Conservation (phyloP, 305 asterid genomes). For the Fraxinus ornus region DNA sequence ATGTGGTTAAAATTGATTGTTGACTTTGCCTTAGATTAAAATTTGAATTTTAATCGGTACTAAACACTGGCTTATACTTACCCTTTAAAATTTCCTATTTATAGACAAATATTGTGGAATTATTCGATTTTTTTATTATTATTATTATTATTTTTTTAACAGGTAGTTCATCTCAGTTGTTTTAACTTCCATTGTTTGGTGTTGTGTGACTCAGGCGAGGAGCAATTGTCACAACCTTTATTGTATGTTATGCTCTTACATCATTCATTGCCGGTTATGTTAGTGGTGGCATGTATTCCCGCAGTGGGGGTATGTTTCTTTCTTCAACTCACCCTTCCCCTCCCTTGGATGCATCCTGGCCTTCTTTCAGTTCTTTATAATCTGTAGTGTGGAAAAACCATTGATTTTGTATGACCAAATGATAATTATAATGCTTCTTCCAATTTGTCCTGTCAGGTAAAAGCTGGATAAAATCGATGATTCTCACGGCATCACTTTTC, state of each 20-base stretch:
- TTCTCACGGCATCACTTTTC: conserved; percentile 69
- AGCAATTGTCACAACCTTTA: conserved; percentile 65
- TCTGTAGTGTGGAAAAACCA: neutral
- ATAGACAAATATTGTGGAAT: neutral
- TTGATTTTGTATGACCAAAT: neutral
- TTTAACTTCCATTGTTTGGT: conserved; percentile 22
- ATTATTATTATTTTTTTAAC: no score
- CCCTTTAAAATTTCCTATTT: neutral
- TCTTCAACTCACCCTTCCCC: conserved; percentile 18
- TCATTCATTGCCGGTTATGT: conserved; percentile 76
- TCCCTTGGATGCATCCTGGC: neutral
- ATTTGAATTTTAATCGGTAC: neutral
- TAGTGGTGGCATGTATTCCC: conserved; percentile 79
- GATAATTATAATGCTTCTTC: conserved; percentile 18
- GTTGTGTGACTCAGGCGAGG: conserved; percentile 65
- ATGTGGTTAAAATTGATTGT: no score
- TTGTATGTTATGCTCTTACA: conserved; percentile 71
- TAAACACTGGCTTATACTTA: neutral
- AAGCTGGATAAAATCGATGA: conserved; percentile 65
- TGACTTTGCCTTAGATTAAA: neutral
- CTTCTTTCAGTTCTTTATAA: neutral
- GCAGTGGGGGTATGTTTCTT: conserved; percentile 59
- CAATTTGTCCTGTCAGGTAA: conserved; percentile 42
- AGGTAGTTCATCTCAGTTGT: conserved; percentile 1
- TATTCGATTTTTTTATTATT: neutral